Percentiles rank a stretch among this genome's conserved stretches.
phyloP scores from a whole-genome alignment of 345 rosid species.

The Balakata baccata region DNA sequence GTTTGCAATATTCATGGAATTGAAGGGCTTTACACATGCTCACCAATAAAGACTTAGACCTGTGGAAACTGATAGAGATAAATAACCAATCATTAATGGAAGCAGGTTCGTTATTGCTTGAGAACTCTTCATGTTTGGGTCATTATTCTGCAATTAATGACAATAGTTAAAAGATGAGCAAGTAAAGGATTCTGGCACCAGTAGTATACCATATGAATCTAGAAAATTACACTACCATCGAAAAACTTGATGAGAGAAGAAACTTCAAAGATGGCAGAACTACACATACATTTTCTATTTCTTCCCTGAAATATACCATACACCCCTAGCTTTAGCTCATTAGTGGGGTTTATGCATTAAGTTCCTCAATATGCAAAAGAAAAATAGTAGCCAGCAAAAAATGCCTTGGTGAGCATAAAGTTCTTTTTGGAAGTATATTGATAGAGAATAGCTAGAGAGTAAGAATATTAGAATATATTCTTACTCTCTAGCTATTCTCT shows the following conservation, averaged over 20 bases:
- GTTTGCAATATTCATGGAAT: not conserved
- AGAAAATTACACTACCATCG: not conserved
- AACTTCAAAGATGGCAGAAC: not conserved
- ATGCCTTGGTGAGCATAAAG: not conserved
- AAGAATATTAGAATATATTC: no score
- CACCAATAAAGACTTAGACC: slow-evolving; percentile 98
- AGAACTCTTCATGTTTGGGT: slow-evolving; percentile 85
- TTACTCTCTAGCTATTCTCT: no score
- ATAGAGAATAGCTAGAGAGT: no score
- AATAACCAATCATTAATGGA: slow-evolving; percentile 89
- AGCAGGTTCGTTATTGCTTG: slow-evolving; percentile 79
- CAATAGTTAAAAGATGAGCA: not conserved
- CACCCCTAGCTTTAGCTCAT: not conserved
- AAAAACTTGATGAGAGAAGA: not conserved
- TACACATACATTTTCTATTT: not conserved
- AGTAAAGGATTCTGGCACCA: not conserved
- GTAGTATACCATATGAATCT: no score
- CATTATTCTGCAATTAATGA: slow-evolving; percentile 52
- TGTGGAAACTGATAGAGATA: slow-evolving; percentile 95
- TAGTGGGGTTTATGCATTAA: not conserved
- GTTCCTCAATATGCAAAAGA: slow-evolving; percentile 9
- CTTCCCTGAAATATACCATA: not conserved
- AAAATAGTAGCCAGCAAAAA: not conserved
- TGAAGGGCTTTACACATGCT: slow-evolving; percentile 22
- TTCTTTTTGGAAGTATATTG: not conserved